Conservation (phyloP, 768 basidiomycete species). For the Kwoniella sp. region DNA sequence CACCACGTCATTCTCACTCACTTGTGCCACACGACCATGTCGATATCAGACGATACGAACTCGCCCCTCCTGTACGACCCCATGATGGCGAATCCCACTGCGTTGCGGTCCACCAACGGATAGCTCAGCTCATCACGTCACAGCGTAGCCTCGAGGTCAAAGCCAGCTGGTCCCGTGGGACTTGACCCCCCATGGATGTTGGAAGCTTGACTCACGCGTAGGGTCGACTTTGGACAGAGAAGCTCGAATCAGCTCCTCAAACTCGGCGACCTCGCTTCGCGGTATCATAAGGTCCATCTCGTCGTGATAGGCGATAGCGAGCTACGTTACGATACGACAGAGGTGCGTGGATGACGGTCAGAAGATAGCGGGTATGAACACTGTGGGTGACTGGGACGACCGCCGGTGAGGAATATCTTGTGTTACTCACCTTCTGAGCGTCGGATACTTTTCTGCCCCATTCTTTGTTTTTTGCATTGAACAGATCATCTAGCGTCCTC, state of each 20-base stretch:
- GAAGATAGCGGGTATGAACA: too few relatives aligned
- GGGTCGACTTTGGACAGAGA: constrained; percentile 46
- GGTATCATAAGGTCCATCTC: constrained; percentile 54
- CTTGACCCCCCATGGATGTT: too few relatives aligned
- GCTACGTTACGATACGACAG: constrained; percentile 20
- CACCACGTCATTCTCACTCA: constrained; percentile 17
- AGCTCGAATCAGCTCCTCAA: constrained; percentile 28
- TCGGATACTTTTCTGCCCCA: constrained; percentile 38
- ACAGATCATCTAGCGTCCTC: constrained; percentile 45
- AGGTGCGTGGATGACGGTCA: background rate
- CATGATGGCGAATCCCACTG: constrained; percentile 51
- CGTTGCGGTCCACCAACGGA: background rate
- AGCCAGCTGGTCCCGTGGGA: too few relatives aligned
- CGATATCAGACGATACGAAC: constrained; percentile 45
- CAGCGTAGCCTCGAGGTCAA: background rate
- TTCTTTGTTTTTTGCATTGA: constrained; percentile 24
- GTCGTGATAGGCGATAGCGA: constrained; percentile 40
- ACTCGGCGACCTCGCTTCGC: constrained; percentile 40
- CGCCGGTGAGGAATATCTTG: too few relatives aligned
- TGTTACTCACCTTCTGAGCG: constrained; percentile 38
- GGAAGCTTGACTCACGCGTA: constrained; percentile 18
- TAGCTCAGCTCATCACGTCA: too few relatives aligned
- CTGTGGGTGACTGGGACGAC: too few relatives aligned
- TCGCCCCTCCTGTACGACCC: constrained; percentile 51
- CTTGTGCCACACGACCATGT: constrained; percentile 51